Evolutionary conservation across 176 grass and related monocot genomes (phyloP).

Genomic region (Triticum aestivum): DNA sequence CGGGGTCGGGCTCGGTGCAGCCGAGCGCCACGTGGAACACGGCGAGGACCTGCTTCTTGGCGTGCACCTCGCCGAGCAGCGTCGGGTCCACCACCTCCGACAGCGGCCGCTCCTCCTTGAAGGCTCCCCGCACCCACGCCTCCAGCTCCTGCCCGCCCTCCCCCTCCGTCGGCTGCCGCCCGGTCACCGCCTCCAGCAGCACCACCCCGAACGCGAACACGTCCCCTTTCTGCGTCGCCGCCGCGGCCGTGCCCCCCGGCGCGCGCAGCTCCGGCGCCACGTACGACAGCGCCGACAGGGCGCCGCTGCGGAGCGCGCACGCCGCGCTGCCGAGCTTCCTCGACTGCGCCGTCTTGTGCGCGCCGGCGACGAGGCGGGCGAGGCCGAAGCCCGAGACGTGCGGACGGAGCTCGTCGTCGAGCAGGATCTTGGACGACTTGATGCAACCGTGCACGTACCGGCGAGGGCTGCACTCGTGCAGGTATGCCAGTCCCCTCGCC

Average conservation of each 20-base stretch:
- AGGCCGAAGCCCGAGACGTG: constrained; percentile 91
- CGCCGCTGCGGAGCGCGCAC: constrained; percentile 41
- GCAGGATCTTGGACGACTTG: constrained; percentile 88
- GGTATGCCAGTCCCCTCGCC: constrained; percentile 61
- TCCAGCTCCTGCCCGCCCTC: constrained; percentile 69
- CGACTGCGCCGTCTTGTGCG: constrained; percentile 55
- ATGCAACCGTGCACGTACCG: constrained; percentile 89
- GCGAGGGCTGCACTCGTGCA: constrained; percentile 91
- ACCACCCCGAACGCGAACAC: constrained; percentile 91
- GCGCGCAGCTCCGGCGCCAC: constrained; percentile 69
- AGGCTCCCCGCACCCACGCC: constrained; percentile 82
- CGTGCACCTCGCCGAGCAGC: constrained; percentile 90
- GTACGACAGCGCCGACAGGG: constrained; percentile 44
- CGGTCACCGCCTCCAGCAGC: constrained; percentile 86
- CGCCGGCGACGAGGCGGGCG: constrained; percentile 64
- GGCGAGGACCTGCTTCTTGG: constrained; percentile 94
- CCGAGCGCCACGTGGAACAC: constrained; percentile 95
- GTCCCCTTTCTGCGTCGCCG: constrained; percentile 79
- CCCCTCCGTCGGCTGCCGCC: constrained; percentile 52
- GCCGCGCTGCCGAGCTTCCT: constrained; percentile 54
- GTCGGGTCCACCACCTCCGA: constrained; percentile 96
- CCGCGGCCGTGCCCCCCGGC: constrained; percentile 17
- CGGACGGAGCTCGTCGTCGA: constrained; percentile 77
- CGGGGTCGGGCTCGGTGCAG: constrained; percentile 78
- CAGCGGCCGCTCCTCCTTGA: constrained; percentile 93